phyloP scores from a whole-genome alignment of 495 filamentous ascomycete genomes.

The Penicillium tannophilum region DNA sequence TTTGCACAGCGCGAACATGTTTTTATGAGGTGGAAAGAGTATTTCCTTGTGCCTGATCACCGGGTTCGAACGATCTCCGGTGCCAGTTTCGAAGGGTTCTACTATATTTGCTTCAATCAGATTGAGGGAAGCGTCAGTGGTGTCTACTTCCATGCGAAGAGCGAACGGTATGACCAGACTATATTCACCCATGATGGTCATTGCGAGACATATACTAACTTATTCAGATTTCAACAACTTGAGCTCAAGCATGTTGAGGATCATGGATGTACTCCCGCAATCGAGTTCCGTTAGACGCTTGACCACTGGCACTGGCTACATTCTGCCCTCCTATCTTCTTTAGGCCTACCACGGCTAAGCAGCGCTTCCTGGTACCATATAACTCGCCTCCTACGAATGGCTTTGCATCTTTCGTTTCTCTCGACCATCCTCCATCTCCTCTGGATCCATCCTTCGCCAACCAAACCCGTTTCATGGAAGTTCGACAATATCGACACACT shows the following conservation, averaged over 20 bases:
- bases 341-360: conserved; percentile 6
- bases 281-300: conserved; percentile 83
- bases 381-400: not conserved
- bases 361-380: conserved; percentile 13
- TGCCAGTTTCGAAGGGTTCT: conserved; percentile 97
- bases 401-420: conserved; percentile 7
- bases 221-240: conserved; percentile 80
- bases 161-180: conserved; percentile 74
- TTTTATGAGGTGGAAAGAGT: conserved; percentile 99
- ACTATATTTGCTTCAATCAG: conserved; percentile 99
- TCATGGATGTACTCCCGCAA: conserved; percentile 78
- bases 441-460: not conserved
- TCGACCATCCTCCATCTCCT: not conserved
- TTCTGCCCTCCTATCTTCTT: not conserved
- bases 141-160: conserved; percentile 97
- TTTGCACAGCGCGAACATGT: conserved; percentile 81
- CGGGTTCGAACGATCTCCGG: conserved; percentile 85
- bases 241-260: conserved; percentile 87
- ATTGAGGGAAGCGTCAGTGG: conserved; percentile 79
- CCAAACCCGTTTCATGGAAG: not conserved
- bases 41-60: conserved; percentile 96
- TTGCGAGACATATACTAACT: not conserved
- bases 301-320: conserved; percentile 22
- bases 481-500: conserved; percentile 13
- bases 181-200: not conserved